These are phyloP conservation scores for Parastagonospora avenae DNA, from an alignment of 2,329 filamentous ascomycete species.

Conservation along the genomic window DNA sequence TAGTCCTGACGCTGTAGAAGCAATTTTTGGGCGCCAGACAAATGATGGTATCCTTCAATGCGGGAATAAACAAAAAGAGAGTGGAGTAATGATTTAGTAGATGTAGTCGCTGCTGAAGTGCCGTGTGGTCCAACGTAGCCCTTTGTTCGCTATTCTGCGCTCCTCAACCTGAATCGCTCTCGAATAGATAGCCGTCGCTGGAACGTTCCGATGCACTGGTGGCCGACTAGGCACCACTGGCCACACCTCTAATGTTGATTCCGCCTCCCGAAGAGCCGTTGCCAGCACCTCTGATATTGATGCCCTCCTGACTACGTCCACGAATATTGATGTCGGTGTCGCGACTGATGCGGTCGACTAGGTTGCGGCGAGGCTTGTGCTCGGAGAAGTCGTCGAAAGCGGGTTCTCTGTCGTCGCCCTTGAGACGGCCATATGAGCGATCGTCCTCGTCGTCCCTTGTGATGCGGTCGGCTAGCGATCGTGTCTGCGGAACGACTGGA, in stretches of 20 bases:
- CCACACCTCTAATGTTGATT: conserved; percentile 42
- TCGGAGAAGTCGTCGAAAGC: conserved; percentile 32
- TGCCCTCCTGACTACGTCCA: conserved; percentile 28
- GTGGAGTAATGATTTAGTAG: too few relatives aligned
- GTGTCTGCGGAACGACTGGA: conserved; percentile 26
- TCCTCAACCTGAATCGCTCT: too few relatives aligned
- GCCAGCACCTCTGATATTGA: conserved; percentile 40
- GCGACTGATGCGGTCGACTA: conserved; percentile 31
- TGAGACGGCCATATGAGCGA: conserved; percentile 36
- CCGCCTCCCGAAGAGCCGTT: conserved; percentile 19
- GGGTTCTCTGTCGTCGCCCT: conserved; percentile 35
- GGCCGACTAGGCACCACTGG: conserved; percentile 31
- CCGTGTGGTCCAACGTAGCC: too few relatives aligned
- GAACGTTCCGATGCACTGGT: too few relatives aligned
- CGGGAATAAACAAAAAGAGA: too few relatives aligned
- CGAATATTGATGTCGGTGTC: conserved; percentile 26
- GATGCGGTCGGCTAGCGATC: conserved; percentile 37
- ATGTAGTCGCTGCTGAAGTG: too few relatives aligned
- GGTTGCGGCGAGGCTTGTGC: conserved; percentile 19
- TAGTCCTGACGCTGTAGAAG: not conserved
- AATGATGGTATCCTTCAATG: not conserved
- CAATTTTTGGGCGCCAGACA: not conserved
- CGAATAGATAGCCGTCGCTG: too few relatives aligned
- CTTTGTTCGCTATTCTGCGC: too few relatives aligned
- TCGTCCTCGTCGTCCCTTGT: conserved; percentile 35